Base-by-base conservation (phyloP, 176 grass and related monocot genomes). In the Pontederia paniculata region DNA sequence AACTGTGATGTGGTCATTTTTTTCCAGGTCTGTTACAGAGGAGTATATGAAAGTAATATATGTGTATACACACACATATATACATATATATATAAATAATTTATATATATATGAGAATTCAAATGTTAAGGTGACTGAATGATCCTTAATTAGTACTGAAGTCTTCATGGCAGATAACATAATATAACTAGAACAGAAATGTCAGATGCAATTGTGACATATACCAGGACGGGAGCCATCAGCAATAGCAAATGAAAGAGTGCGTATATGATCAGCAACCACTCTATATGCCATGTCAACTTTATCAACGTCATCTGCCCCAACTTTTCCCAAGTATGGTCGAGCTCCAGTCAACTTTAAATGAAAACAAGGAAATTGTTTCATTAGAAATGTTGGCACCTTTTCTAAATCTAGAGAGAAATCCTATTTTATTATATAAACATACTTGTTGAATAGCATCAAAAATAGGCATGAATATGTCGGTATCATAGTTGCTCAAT, bases 211-310 rank as follows among this genome's bases (percentile, higher is more conserved):
- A 10, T 25, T 23, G 28, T 12, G 17, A 62, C 3, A 52, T 65
- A 68, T 66, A 95, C 90, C 90, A 64, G 93, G 86, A 61, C 82
- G 80, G 65, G 86, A 98, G 60, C 83, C 93, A 72, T 98, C 87
- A 67, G 93, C 86, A 31, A 91, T 91, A 60, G 87, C 93, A 52
- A 98, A 73, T 17, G 72, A 91, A 59, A 98, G 80, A 12, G 83
- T 98, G 57, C 93, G 86, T 73, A 91, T 98, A 65, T 98, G 93
- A 77, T 98, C 86, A 43, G 93, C 93, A 45, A 98, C 73, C 61
- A 98, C 93, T 70, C 93, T 84, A 54, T 98, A 98, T 19, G 93
- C 93, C 93, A 98, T 98, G 71, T 98, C 93, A 76, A 84, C 60
- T 84, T 83, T 91, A 21, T 78, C 86, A 67, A 79, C 54, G 70